Evolutionary conservation across 73 alveolate genomes (phyloP).

Genomic region (Urostyla sp.): DNA sequence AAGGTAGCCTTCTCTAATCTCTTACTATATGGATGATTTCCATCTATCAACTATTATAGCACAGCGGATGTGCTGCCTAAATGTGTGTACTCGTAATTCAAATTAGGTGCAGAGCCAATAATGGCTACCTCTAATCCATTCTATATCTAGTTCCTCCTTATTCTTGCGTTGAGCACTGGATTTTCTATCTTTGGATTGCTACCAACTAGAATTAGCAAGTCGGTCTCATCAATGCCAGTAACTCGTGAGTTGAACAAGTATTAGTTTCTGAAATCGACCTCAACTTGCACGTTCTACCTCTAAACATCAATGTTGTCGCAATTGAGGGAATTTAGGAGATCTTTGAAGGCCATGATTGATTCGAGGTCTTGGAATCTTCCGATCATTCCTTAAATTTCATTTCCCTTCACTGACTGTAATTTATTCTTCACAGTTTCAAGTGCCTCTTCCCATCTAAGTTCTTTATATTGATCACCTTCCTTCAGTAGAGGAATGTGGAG

Average conservation of each 20-base stretch:
- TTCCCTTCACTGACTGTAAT: constrained; percentile 71
- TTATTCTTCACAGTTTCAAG: constrained; percentile 66
- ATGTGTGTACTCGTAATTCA: constrained; percentile 78
- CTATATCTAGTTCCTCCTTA: constrained; percentile 71
- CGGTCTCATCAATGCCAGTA: constrained; percentile 91
- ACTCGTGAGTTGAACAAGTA: constrained; percentile 86
- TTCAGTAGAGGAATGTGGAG: constrained; percentile 75
- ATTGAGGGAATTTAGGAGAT: constrained; percentile 78
- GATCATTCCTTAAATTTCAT: constrained; percentile 82
- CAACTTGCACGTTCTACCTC: constrained; percentile 68
- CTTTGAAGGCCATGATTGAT: constrained; percentile 84
- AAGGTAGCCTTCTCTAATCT: constrained; percentile 82
- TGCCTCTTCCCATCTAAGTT: constrained; percentile 89
- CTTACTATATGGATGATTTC: constrained; percentile 82
- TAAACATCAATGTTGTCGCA: constrained; percentile 85
- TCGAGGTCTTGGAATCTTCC: constrained; percentile 89
- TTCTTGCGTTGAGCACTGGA: constrained; percentile 90
- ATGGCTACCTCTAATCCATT: constrained; percentile 79
- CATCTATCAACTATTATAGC: constrained; percentile 77
- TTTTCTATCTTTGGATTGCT: constrained; percentile 82
- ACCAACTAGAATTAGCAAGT: constrained; percentile 85
- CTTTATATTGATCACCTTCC: constrained; percentile 70
- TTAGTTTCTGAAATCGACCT: constrained; percentile 87
- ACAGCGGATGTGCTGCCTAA: constrained; percentile 80
- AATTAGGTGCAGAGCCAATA: constrained; percentile 82